Evolutionary conservation across 352 stramenopile species (phyloP).

Genomic region (Phytophthora cryptogea): DNA sequence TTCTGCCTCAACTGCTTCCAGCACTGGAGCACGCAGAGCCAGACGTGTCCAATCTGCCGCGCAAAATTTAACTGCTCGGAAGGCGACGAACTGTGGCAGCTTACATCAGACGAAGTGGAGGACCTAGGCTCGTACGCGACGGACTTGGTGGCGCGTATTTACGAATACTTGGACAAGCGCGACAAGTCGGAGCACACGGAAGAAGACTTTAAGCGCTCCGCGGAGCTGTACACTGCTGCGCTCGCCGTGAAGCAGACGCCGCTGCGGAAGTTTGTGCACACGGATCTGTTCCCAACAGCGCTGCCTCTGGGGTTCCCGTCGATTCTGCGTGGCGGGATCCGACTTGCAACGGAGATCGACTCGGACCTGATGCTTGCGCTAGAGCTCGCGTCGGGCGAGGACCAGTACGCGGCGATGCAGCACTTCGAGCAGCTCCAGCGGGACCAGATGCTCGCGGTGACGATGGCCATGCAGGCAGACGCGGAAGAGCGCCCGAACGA

Average conservation of each 20-base stretch:
- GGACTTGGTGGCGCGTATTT: conserved; percentile 76
- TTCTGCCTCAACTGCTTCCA: conserved; percentile 83
- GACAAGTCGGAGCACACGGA: conserved; percentile 47
- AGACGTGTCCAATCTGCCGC: conserved; percentile 79
- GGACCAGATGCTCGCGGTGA: conserved; percentile 55
- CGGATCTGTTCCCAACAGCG: conserved; percentile 55
- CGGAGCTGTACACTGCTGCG: conserved; percentile 47
- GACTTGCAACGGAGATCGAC: conserved; percentile 52
- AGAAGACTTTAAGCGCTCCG: conserved; percentile 53
- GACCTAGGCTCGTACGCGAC: conserved; percentile 80
- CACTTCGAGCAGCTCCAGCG: conserved; percentile 61
- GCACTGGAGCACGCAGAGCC: conserved; percentile 80
- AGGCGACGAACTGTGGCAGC: conserved; percentile 75
- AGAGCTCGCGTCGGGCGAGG: conserved; percentile 63
- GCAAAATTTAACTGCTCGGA: conserved; percentile 76
- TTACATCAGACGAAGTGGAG: conserved; percentile 71
- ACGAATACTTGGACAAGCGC: conserved; percentile 78
- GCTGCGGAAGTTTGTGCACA: conserved; percentile 59
- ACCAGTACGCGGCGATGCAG: conserved; percentile 70
- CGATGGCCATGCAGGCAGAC: conserved; percentile 60
- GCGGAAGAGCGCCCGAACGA: conserved; percentile 52
- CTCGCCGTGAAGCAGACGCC: conserved; percentile 51
- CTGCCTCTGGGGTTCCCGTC: conserved; percentile 56
- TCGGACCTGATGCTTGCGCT: conserved; percentile 64
- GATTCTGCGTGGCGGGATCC: conserved; percentile 43